A percentile compares a stretch with the other conserved stretches of the same genome.
These are phyloP conservation scores for Boletus reticuloceps DNA, from an alignment of 768 basidiomycete genomes.

Conservation along the genomic window DNA sequence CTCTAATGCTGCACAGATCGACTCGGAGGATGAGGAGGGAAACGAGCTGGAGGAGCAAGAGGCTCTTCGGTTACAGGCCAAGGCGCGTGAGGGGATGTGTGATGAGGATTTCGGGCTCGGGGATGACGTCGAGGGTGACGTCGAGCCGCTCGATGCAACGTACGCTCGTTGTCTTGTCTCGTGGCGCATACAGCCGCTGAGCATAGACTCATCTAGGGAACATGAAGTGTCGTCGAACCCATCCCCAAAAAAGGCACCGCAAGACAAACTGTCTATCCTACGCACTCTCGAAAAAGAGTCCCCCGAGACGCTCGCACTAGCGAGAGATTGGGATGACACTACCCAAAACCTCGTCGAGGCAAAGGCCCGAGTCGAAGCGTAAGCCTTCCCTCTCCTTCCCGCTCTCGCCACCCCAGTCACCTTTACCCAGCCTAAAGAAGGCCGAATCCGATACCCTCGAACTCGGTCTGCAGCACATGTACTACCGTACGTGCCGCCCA, in stretches of 20 bases:
- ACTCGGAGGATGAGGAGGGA: conserved; percentile 87
- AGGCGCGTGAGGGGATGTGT: conserved; percentile 63
- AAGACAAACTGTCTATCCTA: conserved; percentile 58
- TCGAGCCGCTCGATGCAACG: conserved; percentile 27
- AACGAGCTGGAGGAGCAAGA: conserved; percentile 88
- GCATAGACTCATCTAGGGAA: conserved; percentile 13
- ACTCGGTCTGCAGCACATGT: conserved; percentile 74
- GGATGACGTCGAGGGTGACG: conserved; percentile 46
- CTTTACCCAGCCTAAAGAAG: conserved; percentile 43
- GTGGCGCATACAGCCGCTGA: conserved; percentile 4
- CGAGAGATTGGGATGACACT: conserved; percentile 81
- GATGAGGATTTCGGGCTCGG: conserved; percentile 86
- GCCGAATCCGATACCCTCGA: conserved; percentile 50
- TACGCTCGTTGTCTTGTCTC: conserved; percentile 13
- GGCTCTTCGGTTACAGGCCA: conserved; percentile 73
- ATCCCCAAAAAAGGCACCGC: conserved; percentile 34
- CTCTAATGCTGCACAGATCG: conserved; percentile 76
- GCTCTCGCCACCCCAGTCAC: background rate
- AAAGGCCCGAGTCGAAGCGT: conserved; percentile 56
- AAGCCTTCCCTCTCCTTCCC: conserved; percentile 17
- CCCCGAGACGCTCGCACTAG: conserved; percentile 77
- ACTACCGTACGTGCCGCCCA: conserved; percentile 72
- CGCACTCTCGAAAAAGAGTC: conserved; percentile 71
- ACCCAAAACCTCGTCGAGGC: conserved; percentile 50
- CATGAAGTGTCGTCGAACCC: conserved; percentile 1